Conservation (phyloP, 2,329 filamentous ascomycete species). For the Curvularia verruculosa region DNA sequence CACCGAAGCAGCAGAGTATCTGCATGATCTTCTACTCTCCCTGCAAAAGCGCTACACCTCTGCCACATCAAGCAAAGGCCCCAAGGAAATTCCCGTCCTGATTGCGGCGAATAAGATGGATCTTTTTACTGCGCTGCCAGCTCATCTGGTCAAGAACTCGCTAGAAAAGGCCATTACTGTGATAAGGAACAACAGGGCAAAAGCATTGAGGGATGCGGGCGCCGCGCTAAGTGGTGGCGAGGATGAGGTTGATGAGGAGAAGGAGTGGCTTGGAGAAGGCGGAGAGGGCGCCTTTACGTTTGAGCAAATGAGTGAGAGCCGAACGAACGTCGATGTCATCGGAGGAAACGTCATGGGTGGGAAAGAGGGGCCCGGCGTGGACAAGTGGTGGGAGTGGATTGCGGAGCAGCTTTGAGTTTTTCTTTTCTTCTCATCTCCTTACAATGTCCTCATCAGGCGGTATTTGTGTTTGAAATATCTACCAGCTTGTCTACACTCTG, state of each 20-base stretch:
- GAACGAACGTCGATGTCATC: slow-evolving; percentile 76
- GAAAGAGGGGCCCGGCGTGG: slow-evolving; percentile 70
- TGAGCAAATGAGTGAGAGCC: slow-evolving; percentile 80
- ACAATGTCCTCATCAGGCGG: not conserved
- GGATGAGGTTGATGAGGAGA: slow-evolving; percentile 67
- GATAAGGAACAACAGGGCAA: slow-evolving; percentile 74
- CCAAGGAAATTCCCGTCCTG: slow-evolving; percentile 72
- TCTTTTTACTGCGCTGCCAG: slow-evolving; percentile 88
- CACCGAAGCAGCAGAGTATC: slow-evolving; percentile 77
- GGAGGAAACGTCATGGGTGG: slow-evolving; percentile 70
- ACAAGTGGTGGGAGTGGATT: slow-evolving; percentile 92
- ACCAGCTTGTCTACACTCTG: no score
- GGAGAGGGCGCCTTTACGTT: slow-evolving; percentile 81
- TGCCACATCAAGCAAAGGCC: slow-evolving; percentile 62
- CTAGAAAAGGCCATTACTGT: slow-evolving; percentile 82
- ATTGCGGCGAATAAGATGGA: slow-evolving; percentile 95
- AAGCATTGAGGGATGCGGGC: slow-evolving; percentile 81
- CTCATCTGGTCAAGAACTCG: slow-evolving; percentile 72
- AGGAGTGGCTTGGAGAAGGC: slow-evolving; percentile 79
- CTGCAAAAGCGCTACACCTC: slow-evolving; percentile 75
- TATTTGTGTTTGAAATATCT: not conserved
- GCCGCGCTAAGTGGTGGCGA: slow-evolving; percentile 67
- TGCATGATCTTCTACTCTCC: slow-evolving; percentile 85
- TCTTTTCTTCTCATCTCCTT: not conserved
- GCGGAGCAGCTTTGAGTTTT: slow-evolving; percentile 68